Base-by-base conservation (phyloP, 768 basidiomycete genomes). In the Suillus weaverae region DNA sequence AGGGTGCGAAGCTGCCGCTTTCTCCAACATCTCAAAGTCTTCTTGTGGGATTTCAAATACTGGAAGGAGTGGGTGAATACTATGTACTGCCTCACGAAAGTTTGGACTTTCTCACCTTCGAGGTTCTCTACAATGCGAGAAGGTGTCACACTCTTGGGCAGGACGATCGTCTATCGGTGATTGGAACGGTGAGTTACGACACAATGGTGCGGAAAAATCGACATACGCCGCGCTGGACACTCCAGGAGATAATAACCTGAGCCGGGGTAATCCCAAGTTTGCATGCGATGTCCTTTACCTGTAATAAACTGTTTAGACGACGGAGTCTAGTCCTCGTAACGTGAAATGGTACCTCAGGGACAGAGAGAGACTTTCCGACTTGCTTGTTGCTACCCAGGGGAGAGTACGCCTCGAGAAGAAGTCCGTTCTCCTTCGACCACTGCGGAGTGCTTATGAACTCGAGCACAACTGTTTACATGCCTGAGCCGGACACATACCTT, bases 91-190 rank as follows among this genome's bases (percentile, higher is more conserved):
- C 46, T 38, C 3, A 20, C 39, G 60, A 59, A 53, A 46, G 13
- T 5, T 22, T 55, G 20, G 5, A 14, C 14, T n/a, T 53, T n/a
- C 79, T 65, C 67, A 85, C 89, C 77, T n/a, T 86, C 79, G 48
- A 88, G 77, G 79, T 94, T 94, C 73, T 91, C 89, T 63, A 81
- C 78, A 39, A 94, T 81, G 35, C 90, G 85, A 51, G 83, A 82
- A 13, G 89, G 81, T 4, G 86, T 88, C 16, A 92, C 89, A 67
- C 88, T 90, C 81, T 93, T 94, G 2, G 92, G 90, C 13, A 94
- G 80, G 8, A 89, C 89, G 62, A 89, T 79, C 55, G 87, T 86
- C 89, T 90, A 68, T 33, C 5, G 20, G 22, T 13, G 2, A 44
- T 46, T 41, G 18, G 44, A 59, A 36, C 36, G 16, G 26, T 38